Evolutionary conservation across 495 filamentous ascomycete genomes (phyloP).

Genomic region (Beverwykella pulmonaria): DNA sequence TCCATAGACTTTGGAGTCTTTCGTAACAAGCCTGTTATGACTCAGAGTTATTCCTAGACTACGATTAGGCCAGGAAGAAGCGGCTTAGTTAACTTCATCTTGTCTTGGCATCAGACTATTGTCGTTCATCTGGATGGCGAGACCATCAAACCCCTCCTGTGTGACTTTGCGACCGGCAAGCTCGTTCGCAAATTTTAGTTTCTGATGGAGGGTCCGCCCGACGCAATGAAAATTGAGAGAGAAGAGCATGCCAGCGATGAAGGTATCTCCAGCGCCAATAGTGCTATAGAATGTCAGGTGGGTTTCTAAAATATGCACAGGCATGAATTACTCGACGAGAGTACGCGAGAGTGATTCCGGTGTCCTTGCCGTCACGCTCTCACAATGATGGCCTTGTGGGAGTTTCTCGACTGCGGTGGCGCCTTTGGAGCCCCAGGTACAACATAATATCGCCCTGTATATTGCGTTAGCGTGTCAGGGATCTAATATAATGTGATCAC

Average conservation of each 20-base stretch:
- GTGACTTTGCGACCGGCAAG: conserved; percentile 69
- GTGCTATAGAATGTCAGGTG: conserved; percentile 52
- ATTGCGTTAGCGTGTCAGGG: neutral
- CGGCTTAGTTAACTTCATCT: no score
- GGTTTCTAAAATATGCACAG: neutral
- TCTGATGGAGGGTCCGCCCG: conserved; percentile 50
- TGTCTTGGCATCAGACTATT: no score
- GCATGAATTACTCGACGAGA: conserved; percentile 66
- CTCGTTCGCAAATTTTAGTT: conserved; percentile 64
- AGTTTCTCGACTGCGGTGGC: conserved; percentile 49
- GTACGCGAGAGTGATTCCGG: neutral
- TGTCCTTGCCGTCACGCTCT: conserved; percentile 42
- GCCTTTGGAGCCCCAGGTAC: conserved; percentile 70
- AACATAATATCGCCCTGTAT: conserved; percentile 59
- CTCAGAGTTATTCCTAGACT: no score
- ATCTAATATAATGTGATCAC: neutral
- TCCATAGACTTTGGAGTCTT: neutral
- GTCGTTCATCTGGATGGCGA: neutral
- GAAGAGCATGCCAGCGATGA: conserved; percentile 72
- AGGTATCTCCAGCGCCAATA: conserved; percentile 74
- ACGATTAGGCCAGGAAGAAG: no score
- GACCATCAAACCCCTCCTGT: conserved; percentile 60
- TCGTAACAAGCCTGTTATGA: no score
- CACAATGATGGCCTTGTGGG: neutral
- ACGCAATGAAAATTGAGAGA: conserved; percentile 58